These are phyloP conservation scores for Physcia stellaris DNA, from an alignment of 495 filamentous ascomycete species.

Conservation along the genomic window DNA sequence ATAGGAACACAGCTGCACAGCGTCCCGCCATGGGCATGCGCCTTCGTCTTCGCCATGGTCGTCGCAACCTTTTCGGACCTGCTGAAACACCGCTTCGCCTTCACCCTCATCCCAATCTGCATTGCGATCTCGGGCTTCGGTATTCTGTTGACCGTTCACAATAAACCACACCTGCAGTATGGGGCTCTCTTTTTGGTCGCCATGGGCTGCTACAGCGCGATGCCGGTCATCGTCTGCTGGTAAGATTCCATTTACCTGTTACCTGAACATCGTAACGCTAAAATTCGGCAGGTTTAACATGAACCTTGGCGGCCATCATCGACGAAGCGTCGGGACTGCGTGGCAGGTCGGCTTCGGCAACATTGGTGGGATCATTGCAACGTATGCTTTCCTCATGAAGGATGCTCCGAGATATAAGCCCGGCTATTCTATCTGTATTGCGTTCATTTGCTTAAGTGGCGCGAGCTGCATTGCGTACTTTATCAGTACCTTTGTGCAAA, in stretches of 20 bases:
- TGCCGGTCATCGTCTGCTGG: conserved; percentile 55
- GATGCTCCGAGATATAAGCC: conserved; percentile 58
- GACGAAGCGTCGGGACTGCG: conserved; percentile 67
- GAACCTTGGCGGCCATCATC: conserved; percentile 79
- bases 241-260: too few relatives aligned
- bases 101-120: conserved; percentile 48
- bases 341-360: conserved; percentile 95
- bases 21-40: conserved; percentile 77
- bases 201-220: conserved; percentile 28
- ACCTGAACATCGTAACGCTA: too few relatives aligned
- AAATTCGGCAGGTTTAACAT: too few relatives aligned
- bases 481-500: conserved; percentile 44
- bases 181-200: conserved; percentile 62
- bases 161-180: conserved; percentile 47
- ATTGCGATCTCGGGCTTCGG: conserved; percentile 57
- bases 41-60: conserved; percentile 64
- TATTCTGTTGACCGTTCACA: conserved; percentile 55
- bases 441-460: conserved; percentile 55
- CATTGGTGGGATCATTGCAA: conserved; percentile 83
- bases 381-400: conserved; percentile 60
- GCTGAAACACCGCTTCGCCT: conserved; percentile 59
- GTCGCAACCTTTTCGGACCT: conserved; percentile 56
- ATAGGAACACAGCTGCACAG: conserved; percentile 69
- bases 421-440: conserved; percentile 69
- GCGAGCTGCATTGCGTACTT: conserved; percentile 48